Conservation (phyloP, 331 rosid genomes). For the Spiraea crenata region DNA sequence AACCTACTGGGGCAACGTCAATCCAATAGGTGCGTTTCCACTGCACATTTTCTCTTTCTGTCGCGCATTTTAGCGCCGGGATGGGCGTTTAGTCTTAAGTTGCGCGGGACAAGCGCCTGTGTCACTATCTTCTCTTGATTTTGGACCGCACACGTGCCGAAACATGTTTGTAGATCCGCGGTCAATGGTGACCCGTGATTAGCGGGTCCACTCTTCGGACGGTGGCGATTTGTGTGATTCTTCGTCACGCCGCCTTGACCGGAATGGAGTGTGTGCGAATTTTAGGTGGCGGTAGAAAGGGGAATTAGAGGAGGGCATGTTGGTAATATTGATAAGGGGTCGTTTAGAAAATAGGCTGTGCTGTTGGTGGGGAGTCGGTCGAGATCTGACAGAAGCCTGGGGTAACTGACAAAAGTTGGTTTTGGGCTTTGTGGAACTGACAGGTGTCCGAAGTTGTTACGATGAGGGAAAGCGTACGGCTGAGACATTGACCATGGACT, state of each 20-base stretch:
- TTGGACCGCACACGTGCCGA: neutral
- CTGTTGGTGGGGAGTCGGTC: neutral
- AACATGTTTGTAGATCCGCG: slow-evolving; percentile 11
- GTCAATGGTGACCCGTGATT: slow-evolving; percentile 37
- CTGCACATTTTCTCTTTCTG: neutral
- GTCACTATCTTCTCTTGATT: neutral
- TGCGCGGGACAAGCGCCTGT: slow-evolving; percentile 8
- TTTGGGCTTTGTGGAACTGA: slow-evolving; percentile 20
- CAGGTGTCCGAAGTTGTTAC: slow-evolving; percentile 97
- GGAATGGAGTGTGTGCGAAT: neutral
- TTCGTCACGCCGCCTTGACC: neutral
- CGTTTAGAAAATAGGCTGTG: too few relatives aligned
- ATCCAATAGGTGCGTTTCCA: slow-evolving; percentile 66
- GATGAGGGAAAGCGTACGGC: slow-evolving; percentile 54
- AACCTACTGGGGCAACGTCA: slow-evolving; percentile 97
- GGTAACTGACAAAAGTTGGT: slow-evolving; percentile 14
- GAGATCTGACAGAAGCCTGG: slow-evolving; percentile 11
- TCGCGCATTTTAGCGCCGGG: slow-evolving; percentile 13
- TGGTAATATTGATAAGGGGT: neutral
- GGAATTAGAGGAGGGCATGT: neutral
- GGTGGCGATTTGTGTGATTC: slow-evolving; percentile 5
- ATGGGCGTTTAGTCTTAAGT: neutral
- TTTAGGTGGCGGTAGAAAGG: neutral
- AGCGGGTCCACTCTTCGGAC: slow-evolving; percentile 38
- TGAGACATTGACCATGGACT: slow-evolving; percentile 50